These are phyloP conservation scores for Kluyveromyces aestuarii DNA, from an alignment of 805 yeast species.

Conservation along the genomic window DNA sequence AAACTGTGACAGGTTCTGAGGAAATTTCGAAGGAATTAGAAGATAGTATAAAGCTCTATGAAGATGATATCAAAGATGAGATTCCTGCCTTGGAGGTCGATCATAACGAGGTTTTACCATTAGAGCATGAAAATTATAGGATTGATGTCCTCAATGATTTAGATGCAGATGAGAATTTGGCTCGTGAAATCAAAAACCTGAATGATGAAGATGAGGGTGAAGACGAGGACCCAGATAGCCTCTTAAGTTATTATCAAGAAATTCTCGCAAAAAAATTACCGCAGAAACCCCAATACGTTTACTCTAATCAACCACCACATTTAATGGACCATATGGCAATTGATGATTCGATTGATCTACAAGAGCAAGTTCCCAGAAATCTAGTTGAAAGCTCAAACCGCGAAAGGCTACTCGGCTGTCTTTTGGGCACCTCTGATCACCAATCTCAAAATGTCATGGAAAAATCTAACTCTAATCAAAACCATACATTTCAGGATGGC, in stretches of 20 bases:
- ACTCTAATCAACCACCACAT: constrained; percentile 1
- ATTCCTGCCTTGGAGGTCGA: background rate
- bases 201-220: background rate
- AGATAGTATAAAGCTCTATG: background rate
- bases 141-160: constrained; percentile 1
- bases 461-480: background rate
- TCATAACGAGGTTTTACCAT: background rate
- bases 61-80: background rate
- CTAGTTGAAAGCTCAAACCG: constrained; percentile 4
- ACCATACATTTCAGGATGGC: constrained; percentile 1
- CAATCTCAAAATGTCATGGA: background rate
- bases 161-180: constrained; percentile 2
- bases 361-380: constrained; percentile 16
- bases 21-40: background rate
- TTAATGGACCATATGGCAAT: constrained; percentile 16
- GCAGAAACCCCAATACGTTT: background rate
- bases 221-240: constrained; percentile 3
- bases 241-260: constrained; percentile 3
- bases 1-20: constrained; percentile 1
- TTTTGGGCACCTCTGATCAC: background rate
- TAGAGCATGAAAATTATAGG: background rate
- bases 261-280: background rate
- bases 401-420: background rate
- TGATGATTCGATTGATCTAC: constrained; percentile 13
- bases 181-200: background rate